These are phyloP conservation scores for Selaginella moellendorffii DNA, from an alignment of 75 land plant species.

Conservation along the genomic window DNA sequence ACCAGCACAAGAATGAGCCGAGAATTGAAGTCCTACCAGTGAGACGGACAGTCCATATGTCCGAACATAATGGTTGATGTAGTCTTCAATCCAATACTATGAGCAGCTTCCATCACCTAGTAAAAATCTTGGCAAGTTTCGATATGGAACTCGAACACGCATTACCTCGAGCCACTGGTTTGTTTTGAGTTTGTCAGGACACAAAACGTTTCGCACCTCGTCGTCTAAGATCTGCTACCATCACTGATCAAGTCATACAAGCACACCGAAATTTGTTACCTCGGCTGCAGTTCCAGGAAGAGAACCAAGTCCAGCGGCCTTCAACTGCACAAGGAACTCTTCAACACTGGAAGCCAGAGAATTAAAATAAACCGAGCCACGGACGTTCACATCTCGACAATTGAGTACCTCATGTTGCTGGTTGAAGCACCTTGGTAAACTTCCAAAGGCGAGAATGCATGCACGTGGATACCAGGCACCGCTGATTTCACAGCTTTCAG, in stretches of 20 bases:
- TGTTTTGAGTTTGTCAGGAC: slow-evolving; percentile 32
- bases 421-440: slow-evolving; percentile 30
- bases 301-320: slow-evolving; percentile 32
- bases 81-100: slow-evolving; percentile 18
- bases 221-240: slow-evolving; percentile 25
- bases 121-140: too few species aligned
- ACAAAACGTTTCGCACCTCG: slow-evolving; percentile 23
- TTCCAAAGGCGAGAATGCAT: slow-evolving; percentile 33
- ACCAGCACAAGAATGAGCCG: neutral
- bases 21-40: slow-evolving; percentile 16
- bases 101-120: slow-evolving; percentile 29
- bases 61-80: slow-evolving; percentile 36
- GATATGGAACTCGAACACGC: too few species aligned
- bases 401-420: slow-evolving; percentile 22
- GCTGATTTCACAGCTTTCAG: slow-evolving; percentile 20
- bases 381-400: too few species aligned
- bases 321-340: slow-evolving; percentile 24
- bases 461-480: slow-evolving; percentile 28
- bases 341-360: slow-evolving; percentile 11
- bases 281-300: slow-evolving; percentile 37
- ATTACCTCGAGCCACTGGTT: slow-evolving; percentile 33
- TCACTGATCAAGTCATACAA: too few species aligned
- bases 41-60: slow-evolving; percentile 25
- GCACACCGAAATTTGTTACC: too few species aligned
- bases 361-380: too few species aligned